A percentile compares a stretch with the other conserved stretches of the same genome.
These are phyloP conservation scores for Monilinia fructicola DNA, from an alignment of 2,329 filamentous ascomycete species.

Conservation along the genomic window DNA sequence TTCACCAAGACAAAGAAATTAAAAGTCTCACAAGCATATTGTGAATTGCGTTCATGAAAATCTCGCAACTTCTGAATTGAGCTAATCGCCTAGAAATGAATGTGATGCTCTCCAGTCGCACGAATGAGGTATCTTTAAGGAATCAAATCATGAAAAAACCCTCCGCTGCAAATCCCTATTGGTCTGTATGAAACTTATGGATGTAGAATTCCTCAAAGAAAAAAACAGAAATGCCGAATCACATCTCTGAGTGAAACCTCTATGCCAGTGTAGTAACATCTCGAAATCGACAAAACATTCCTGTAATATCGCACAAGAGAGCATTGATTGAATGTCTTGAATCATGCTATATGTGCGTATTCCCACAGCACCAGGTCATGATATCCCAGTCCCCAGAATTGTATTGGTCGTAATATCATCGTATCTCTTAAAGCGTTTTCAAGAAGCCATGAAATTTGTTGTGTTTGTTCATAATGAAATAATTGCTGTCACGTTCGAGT, in stretches of 20 bases:
- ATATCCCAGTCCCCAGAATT: slow-evolving; percentile 18
- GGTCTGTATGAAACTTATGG: not conserved
- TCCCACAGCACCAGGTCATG: slow-evolving; percentile 10
- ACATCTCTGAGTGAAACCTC: slow-evolving; percentile 12
- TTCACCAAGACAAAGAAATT: not conserved
- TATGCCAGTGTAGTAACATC: slow-evolving; percentile 15
- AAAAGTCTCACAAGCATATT: slow-evolving; percentile 6
- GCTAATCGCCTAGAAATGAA: slow-evolving; percentile 11
- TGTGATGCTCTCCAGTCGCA: not conserved
- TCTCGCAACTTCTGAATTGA: slow-evolving; percentile 18
- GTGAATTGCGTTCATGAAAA: not conserved
- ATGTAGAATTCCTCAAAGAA: slow-evolving; percentile 6
- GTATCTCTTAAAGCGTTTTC: not conserved
- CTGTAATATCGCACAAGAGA: not conserved
- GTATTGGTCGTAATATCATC: slow-evolving; percentile 14
- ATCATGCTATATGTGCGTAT: not conserved
- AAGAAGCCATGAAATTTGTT: slow-evolving; percentile 8
- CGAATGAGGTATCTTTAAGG: slow-evolving; percentile 13
- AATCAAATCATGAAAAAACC: slow-evolving; percentile 4
- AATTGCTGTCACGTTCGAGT: slow-evolving; percentile 18
- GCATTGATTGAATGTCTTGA: not conserved
- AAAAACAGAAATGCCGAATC: slow-evolving; percentile 11
- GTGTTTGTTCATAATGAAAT: not conserved
- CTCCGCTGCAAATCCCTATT: not conserved
- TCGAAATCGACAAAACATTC: slow-evolving; percentile 8